Evolutionary conservation across 257 asterid genomes (phyloP).

Genomic region (Apocynum venetum): DNA sequence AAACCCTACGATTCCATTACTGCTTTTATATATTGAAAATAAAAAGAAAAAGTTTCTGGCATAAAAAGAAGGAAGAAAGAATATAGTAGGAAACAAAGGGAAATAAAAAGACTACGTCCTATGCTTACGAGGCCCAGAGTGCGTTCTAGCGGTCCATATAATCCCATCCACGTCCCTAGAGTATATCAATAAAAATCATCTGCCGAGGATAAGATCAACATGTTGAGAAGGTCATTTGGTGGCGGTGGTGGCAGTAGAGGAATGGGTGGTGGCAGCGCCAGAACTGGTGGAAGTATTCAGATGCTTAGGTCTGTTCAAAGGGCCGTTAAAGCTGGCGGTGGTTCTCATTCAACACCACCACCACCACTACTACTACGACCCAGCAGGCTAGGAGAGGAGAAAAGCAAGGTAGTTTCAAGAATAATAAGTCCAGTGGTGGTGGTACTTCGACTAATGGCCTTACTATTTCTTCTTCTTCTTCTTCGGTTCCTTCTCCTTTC

Average conservation of each 20-base stretch:
- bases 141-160: too few species aligned
- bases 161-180: too few species aligned
- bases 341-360: constrained; percentile 35
- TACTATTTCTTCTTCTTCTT: constrained; percentile 29
- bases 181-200: too few species aligned
- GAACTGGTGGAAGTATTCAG: constrained; percentile 37
- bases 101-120: too few species aligned
- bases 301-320: constrained; percentile 43
- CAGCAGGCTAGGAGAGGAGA: neutral
- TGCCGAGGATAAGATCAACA: constrained; percentile 4
- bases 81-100: too few species aligned
- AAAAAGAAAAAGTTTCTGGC: too few species aligned
- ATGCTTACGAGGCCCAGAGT: too few species aligned
- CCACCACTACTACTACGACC: constrained; percentile 5
- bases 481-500: constrained; percentile 21
- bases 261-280: constrained; percentile 27
- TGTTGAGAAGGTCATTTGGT: constrained; percentile 53
- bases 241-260: constrained; percentile 38
- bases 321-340: constrained; percentile 41
- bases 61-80: too few species aligned
- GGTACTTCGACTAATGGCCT: neutral
- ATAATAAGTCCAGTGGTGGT: neutral
- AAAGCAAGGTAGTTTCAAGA: neutral
- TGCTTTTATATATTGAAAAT: too few species aligned
- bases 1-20: too few species aligned